These are phyloP conservation scores for Poa pratensis DNA, from an alignment of 176 grass and related monocot genomes.

Conservation along the genomic window DNA sequence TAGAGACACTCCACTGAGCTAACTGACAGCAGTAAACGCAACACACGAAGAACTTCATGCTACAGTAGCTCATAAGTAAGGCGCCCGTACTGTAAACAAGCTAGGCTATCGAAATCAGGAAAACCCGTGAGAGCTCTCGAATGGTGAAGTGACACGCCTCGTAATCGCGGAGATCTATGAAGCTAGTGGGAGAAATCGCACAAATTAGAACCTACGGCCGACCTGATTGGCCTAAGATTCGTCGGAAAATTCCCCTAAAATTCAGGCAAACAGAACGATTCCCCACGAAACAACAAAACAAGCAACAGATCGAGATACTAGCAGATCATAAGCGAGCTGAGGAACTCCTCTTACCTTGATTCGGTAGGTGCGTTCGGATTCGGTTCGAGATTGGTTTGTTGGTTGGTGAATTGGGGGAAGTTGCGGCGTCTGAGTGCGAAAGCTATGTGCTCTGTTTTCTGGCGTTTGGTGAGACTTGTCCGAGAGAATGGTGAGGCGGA, in stretches of 20 bases:
- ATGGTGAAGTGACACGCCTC: no score
- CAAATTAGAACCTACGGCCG: not conserved
- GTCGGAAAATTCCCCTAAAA: not conserved
- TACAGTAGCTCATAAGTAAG: not conserved
- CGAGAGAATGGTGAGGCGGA: not conserved
- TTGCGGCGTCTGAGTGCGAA: not conserved
- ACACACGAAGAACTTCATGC: not conserved
- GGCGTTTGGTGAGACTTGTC: constrained; percentile 26
- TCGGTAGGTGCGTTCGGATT: not conserved
- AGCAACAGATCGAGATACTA: not conserved
- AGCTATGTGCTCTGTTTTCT: not conserved
- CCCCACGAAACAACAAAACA: not conserved
- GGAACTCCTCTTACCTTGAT: constrained; percentile 31
- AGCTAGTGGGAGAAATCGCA: not conserved
- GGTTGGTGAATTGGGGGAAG: not conserved
- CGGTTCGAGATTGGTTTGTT: constrained; percentile 18
- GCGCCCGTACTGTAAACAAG: not conserved
- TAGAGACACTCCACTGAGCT: not conserved
- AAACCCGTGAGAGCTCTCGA: not conserved
- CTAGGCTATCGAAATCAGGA: not conserved
- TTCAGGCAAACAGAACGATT: not conserved
- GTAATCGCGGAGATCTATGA: not conserved
- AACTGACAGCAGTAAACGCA: not conserved
- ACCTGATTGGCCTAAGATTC: not conserved
- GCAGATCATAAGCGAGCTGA: not conserved